Evolutionary conservation across 2,329 filamentous ascomycete species (phyloP).

Genomic region (Aspergillus carbonarius): DNA sequence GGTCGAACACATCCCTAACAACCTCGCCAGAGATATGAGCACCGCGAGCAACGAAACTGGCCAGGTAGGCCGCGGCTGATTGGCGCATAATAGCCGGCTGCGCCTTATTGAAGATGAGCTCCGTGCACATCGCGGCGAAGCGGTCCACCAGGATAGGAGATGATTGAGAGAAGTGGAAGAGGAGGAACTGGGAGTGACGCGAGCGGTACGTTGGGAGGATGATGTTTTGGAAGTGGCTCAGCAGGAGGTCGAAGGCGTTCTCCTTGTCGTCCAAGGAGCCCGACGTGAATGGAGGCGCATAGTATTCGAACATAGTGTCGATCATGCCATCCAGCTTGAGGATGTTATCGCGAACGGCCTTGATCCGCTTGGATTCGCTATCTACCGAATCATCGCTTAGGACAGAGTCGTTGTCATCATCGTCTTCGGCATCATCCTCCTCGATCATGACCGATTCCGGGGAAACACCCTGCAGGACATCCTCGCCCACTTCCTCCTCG

Average conservation of each 20-base stretch:
- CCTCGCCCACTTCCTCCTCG: conserved; percentile 80
- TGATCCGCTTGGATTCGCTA: conserved; percentile 46
- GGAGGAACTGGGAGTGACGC: conserved; percentile 88
- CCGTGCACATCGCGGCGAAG: conserved; percentile 76
- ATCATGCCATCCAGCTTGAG: conserved; percentile 90
- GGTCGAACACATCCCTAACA: conserved; percentile 78
- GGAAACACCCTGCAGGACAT: conserved; percentile 54
- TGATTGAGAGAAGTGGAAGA: conserved; percentile 91
- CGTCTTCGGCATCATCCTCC: conserved; percentile 41
- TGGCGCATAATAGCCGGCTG: conserved; percentile 74
- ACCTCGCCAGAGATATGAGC: conserved; percentile 73
- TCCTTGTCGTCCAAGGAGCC: conserved; percentile 68
- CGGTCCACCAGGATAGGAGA: conserved; percentile 75
- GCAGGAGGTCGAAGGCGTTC: conserved; percentile 72
- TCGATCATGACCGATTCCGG: conserved; percentile 31
- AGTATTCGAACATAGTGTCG: conserved; percentile 82
- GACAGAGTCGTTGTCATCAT: conserved; percentile 65
- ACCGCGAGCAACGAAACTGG: conserved; percentile 89
- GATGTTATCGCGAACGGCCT: conserved; percentile 78
- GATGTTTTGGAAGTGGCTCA: conserved; percentile 82
- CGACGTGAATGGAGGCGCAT: conserved; percentile 68
- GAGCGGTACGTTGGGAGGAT: conserved; percentile 90
- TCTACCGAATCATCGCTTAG: conserved; percentile 62
- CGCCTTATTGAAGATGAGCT: conserved; percentile 67
- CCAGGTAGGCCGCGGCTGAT: conserved; percentile 85